Base-by-base conservation (phyloP, 2,329 filamentous ascomycete species). In the Pseudogymnoascus sp. region DNA sequence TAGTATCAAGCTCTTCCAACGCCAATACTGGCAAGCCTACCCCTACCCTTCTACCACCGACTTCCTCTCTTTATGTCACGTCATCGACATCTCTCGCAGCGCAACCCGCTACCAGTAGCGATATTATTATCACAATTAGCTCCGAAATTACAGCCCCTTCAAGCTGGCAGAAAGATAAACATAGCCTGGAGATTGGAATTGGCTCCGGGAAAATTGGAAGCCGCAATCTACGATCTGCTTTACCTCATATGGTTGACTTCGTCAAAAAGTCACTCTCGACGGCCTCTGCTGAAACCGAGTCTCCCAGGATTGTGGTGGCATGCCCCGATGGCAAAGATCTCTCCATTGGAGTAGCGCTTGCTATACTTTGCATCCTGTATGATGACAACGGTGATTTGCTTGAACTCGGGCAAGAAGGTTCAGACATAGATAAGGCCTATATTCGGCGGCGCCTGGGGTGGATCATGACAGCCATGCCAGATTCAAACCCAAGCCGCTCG, bases 241-340 rank as follows among this genome's bases (percentile, higher is more conserved):
- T 98, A 3, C 80, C 84, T 1, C 80, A 79, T 14, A 83, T 95
- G 14, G 81, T 81, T 66, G 72, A 76, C 2, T 90, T 72, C 34
- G 60, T 71, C 66, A 72, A 25, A 70, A 69, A 34, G 71, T 19
- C 19, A 54, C 25, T 69, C 16, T 16, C 31, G 7, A 19, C 51
- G 14, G 28, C 25, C n/a, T 34, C 51, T 7, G 25, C 25, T 23
- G 41, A 37, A 16, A 31, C 36, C 6, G 54, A 62, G 25, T 19
- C 57, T 36, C 34, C 65, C 67, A 65, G 74, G 13, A 72, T 84
- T 41, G 70, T 92, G 1, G 76, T 96, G 4, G 84, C 85, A 4
- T 96, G 93, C 73, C 84, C 88, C 25, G 89, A 85, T 0, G 93
- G 92, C 0, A 90, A 85, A 71, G 93, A 98, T 71, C 76, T 96